phyloP scores from a whole-genome alignment of 257 asterid genomes.

The Solanum arcanum region DNA sequence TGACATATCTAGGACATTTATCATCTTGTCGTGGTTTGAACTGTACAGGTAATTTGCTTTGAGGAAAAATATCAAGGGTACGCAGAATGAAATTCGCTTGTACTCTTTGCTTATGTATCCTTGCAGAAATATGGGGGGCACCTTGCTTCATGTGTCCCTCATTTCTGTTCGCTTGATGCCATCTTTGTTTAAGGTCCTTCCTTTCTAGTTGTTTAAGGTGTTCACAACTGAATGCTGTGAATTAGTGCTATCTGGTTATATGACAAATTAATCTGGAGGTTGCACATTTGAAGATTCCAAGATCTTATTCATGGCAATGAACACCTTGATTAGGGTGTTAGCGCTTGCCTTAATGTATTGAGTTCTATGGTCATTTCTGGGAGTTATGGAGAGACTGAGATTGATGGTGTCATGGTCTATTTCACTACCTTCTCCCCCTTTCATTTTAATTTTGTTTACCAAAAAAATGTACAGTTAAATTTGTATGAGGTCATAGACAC shows the following conservation, averaged over 20 bases:
- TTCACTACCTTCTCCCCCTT: neutral
- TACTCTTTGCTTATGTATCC: neutral
- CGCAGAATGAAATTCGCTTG: neutral
- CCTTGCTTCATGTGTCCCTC: neutral
- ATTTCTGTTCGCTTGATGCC: neutral
- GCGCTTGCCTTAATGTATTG: neutral
- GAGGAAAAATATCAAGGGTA: neutral
- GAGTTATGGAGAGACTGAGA: neutral
- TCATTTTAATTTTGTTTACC: neutral
- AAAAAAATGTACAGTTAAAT: neutral
- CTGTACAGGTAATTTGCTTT: neutral
- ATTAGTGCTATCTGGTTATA: neutral
- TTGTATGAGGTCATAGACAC: neutral
- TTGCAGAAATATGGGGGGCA: neutral
- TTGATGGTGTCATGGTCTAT: neutral
- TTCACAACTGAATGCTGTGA: neutral
- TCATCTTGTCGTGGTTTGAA: neutral
- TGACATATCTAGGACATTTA: neutral
- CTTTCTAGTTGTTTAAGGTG: neutral
- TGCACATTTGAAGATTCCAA: neutral
- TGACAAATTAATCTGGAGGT: neutral
- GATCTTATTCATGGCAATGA: neutral
- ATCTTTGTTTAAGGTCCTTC: neutral
- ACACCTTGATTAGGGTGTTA: neutral
- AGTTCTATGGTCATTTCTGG: neutral